Percentiles rank a stretch among this genome's conserved stretches.
These are phyloP conservation scores for Brassica napus DNA, from an alignment of 345 rosid species.

Conservation along the genomic window Da-Ae NC_063445.1:53141501-53142000, in stretches of 20 bases:
- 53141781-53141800: slow-evolving; percentile 88
- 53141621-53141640: slow-evolving; percentile 47
- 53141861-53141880: slow-evolving; percentile 47
- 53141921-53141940: neutral
- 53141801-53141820: slow-evolving; percentile 75
- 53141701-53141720: neutral
- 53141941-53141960: slow-evolving; percentile 85
- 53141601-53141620: slow-evolving; percentile 54
- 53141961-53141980: slow-evolving; percentile 77
- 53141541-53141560: slow-evolving; percentile 85
- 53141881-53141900: neutral
- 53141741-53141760: neutral
- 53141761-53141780: slow-evolving; percentile 70
- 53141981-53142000: slow-evolving; percentile 78
- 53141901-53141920: neutral
- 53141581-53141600: slow-evolving; percentile 79
- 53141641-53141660: slow-evolving; percentile 72
- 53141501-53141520: slow-evolving; percentile 68
- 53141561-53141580: slow-evolving; percentile 92
- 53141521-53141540: slow-evolving; percentile 80
- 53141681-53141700: slow-evolving; percentile 58
- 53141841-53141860: slow-evolving; percentile 91
- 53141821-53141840: slow-evolving; percentile 70
- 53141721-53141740: neutral
- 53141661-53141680: slow-evolving; percentile 87